These are phyloP conservation scores for Telopea speciosissima DNA, from an alignment of 177 flowering plant species.

Conservation along the genomic window DNA sequence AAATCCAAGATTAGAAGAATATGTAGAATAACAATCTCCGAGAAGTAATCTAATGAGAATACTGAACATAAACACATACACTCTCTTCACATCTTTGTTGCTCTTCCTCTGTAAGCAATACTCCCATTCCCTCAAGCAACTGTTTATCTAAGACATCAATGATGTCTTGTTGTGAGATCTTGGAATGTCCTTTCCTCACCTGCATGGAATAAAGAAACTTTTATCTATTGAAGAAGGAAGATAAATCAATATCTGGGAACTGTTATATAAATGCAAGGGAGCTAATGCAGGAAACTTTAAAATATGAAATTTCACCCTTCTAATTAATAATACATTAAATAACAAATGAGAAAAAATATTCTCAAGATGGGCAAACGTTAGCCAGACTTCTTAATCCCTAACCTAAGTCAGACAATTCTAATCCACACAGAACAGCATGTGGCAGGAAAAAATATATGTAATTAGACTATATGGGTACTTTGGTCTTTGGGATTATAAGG, in stretches of 20 bases:
- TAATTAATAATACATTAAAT: not conserved
- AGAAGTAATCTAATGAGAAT: constrained; percentile 2
- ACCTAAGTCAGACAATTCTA: not conserved
- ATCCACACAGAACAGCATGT: too few relatives aligned
- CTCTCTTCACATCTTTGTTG: constrained; percentile 82
- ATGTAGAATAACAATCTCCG: not conserved
- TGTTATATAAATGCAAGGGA: not conserved
- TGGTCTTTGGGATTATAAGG: too few relatives aligned
- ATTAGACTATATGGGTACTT: too few relatives aligned
- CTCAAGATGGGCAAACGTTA: not conserved
- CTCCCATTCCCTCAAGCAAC: constrained; percentile 98
- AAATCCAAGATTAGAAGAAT: not conserved
- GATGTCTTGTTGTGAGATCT: constrained; percentile 75
- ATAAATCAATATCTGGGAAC: too few relatives aligned
- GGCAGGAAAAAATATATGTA: too few relatives aligned
- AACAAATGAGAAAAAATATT: not conserved
- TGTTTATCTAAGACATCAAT: constrained; percentile 93
- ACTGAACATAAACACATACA: constrained; percentile 35
- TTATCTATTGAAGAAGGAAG: not conserved
- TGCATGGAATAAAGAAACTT: constrained; percentile 19
- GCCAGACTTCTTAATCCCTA: not conserved
- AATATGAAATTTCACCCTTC: not conserved
- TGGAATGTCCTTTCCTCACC: constrained; percentile 88
- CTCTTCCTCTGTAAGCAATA: constrained; percentile 95
- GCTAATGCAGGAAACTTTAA: not conserved